Evolutionary conservation across 257 asterid genomes (phyloP).

Genomic region (Ilex asprella): DNA sequence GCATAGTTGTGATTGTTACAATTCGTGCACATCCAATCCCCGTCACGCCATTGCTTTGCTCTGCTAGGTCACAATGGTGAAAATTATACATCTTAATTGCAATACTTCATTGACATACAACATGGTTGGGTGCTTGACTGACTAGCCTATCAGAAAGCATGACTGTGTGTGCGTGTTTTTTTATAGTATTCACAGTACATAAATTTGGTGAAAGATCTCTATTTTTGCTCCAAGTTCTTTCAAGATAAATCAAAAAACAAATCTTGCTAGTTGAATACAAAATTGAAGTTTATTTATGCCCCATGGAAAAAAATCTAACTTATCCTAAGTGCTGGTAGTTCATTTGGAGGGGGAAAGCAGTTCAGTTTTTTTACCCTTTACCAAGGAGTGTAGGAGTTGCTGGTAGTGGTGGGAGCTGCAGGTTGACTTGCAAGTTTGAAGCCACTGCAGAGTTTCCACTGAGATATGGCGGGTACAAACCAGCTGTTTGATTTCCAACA

Average conservation of each 20-base stretch:
- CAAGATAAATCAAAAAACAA: no score
- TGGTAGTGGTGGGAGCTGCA: slow-evolving; percentile 34
- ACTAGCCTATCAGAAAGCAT: no score
- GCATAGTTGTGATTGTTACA: slow-evolving; percentile 92
- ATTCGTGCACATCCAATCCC: slow-evolving; percentile 94
- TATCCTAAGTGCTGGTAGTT: no score
- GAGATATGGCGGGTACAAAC: slow-evolving; percentile 34
- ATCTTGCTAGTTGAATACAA: no score
- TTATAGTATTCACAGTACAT: no score
- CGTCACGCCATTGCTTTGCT: slow-evolving; percentile 90
- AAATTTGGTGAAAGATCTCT: no score
- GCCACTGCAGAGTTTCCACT: slow-evolving; percentile 31
- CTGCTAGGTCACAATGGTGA: slow-evolving; percentile 33
- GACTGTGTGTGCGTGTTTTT: no score
- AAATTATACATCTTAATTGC: slow-evolving; percentile 1
- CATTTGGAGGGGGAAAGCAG: neutral
- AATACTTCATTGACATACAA: neutral
- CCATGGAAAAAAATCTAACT: no score
- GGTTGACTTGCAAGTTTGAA: slow-evolving; percentile 48
- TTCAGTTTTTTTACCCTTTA: slow-evolving; percentile 52
- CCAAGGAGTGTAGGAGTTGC: slow-evolving; percentile 52
- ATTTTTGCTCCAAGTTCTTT: no score
- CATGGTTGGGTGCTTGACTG: no score
- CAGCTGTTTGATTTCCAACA: slow-evolving; percentile 32
- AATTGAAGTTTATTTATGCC: no score